phyloP scores from a whole-genome alignment of 1,139 yeast genomes.

The Pneumocystis canis region DNA sequence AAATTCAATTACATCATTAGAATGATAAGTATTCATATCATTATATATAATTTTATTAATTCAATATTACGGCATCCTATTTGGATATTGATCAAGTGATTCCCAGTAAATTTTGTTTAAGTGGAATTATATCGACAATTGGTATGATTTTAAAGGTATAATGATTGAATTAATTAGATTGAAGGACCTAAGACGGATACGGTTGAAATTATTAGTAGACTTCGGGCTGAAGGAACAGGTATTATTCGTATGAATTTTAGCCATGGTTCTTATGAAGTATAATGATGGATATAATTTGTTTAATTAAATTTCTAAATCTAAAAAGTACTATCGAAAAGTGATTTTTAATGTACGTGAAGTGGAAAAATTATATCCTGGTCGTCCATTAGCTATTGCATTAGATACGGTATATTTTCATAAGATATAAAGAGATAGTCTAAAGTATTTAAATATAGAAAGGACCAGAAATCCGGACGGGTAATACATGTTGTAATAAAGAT shows the following conservation, averaged over 20 bases:
- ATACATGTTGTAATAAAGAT: slow-evolving; percentile 65
- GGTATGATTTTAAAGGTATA: neutral
- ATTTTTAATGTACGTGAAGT: slow-evolving; percentile 92
- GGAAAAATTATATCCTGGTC: slow-evolving; percentile 76
- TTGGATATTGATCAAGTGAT: neutral
- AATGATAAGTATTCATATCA: neutral
- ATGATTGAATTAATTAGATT: neutral
- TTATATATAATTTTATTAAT: neutral
- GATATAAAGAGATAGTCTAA: neutral
- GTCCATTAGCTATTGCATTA: slow-evolving; percentile 95
- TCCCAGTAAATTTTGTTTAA: neutral
- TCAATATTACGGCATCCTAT: neutral
- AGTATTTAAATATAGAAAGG: slow-evolving; percentile 42
- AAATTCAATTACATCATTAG: neutral
- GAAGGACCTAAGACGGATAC: slow-evolving; percentile 85
- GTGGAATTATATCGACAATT: neutral
- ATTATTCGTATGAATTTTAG: slow-evolving; percentile 98
- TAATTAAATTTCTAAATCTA: neutral
- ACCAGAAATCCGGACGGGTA: slow-evolving; percentile 98
- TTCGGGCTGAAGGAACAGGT: slow-evolving; percentile 94
- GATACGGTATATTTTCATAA: slow-evolving; percentile 40
- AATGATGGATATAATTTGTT: neutral
- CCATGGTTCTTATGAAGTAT: slow-evolving; percentile 74
- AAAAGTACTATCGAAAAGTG: slow-evolving; percentile 75
- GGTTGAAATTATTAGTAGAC: slow-evolving; percentile 67